Evolutionary conservation across 306 rosid genomes (phyloP), one percentile per base, ranked within the genome.

Genomic region (Casuarina cunninghamiana): DNA sequence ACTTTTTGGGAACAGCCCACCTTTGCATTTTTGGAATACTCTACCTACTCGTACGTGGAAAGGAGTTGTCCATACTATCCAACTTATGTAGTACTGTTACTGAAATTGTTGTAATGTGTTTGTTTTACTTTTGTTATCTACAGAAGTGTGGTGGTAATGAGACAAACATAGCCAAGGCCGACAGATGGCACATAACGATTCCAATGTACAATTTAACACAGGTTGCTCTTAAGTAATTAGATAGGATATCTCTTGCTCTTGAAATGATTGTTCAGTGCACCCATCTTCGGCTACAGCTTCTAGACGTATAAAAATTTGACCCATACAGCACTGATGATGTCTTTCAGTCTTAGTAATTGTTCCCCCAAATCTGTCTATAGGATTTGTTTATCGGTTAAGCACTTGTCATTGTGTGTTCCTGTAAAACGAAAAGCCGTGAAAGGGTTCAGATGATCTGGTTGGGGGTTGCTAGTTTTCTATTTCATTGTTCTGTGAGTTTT

Each of bases 1-100:
- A 68, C 74, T 71, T 92, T 87, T 78, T 73, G 78, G 65, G 62
- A 81, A 75, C 84, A 81, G 80, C 68, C 49, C 15, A 69, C 62
- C 78, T 82, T 86, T 79, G 69, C 69, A 11, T 69, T 1, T 21
- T 49, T 70, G 63, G 26, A 81, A 63, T 71, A 81, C 83, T 87
- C 54, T 60, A 44, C 80, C 73, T 77, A 8, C 32, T 26, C 32
- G 32, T 26, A 26, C 77, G 62, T 75, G 77, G 71, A 70, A 80
- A 73, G 78, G 75, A 63, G 51, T 41, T 41, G 4, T 60, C 63
- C 58, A 37, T 65, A 54, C 65, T 74, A 67, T 75, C 62, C 10
- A 37, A n/a, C 66, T 55, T 49, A 48, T 68, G 66, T 66, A 57
- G 11, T 11, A 35, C 10, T 38, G 21, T 5, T 38, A n/a, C 73